A percentile compares a stretch with the other conserved stretches of the same genome.
Conservation (phyloP, 192 early-diverging fungal genomes). For the Tieghemiomyces parasiticus region DNA sequence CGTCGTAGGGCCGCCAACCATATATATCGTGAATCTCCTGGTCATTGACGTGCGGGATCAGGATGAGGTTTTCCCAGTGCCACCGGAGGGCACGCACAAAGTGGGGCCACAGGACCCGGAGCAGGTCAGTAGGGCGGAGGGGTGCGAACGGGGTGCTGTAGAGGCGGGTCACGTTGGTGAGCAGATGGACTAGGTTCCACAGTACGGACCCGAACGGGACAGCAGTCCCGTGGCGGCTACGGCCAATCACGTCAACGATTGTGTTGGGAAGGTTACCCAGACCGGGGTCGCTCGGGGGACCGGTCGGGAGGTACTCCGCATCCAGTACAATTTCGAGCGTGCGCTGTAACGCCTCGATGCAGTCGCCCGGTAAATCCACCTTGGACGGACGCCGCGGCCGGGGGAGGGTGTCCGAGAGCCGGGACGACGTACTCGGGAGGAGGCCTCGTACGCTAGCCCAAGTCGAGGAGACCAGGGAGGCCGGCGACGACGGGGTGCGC, state of each 20-base stretch:
- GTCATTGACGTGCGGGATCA: slow-evolving; percentile 34
- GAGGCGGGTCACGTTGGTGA: slow-evolving; percentile 23
- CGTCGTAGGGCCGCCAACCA: too few relatives aligned
- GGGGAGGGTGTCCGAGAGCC: slow-evolving; percentile 20
- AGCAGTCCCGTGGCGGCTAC: slow-evolving; percentile 23
- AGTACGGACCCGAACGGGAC: slow-evolving; percentile 25
- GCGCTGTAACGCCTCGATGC: slow-evolving; percentile 27
- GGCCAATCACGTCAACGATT: slow-evolving; percentile 17
- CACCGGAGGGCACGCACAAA: slow-evolving; percentile 37
- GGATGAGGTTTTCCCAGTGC: slow-evolving; percentile 42
- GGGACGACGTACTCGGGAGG: slow-evolving; percentile 15
- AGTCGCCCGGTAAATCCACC: slow-evolving; percentile 19
- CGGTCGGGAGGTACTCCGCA: slow-evolving; percentile 14
- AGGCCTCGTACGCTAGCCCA: not conserved
- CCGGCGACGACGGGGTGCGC: not conserved
- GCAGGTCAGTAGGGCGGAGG: slow-evolving; percentile 42
- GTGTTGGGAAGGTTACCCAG: slow-evolving; percentile 14
- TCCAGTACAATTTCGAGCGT: slow-evolving; percentile 12
- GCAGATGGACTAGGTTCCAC: slow-evolving; percentile 26
- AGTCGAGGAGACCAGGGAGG: not conserved
- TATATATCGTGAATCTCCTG: slow-evolving; percentile 15
- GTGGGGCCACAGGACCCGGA: slow-evolving; percentile 54
- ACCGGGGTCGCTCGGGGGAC: slow-evolving; percentile 13
- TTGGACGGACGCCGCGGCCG: slow-evolving; percentile 23
- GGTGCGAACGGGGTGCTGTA: slow-evolving; percentile 25